phyloP scores from a whole-genome alignment of 306 rosid species.

The Arachis stenosperma region DNA sequence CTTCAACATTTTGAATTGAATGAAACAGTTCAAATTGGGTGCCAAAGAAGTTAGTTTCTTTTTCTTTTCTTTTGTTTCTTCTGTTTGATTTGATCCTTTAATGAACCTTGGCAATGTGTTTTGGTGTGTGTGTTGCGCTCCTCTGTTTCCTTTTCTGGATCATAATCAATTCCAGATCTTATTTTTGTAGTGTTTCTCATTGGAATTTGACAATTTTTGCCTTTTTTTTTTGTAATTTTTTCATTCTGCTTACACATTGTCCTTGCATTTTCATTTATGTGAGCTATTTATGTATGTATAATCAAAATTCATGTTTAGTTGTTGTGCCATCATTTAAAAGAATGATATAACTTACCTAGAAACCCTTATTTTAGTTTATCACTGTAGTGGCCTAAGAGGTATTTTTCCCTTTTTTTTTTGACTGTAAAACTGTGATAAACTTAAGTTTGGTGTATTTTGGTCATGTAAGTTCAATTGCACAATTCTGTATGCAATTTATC shows the following conservation, averaged over 20 bases:
- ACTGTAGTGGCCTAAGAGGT: neutral
- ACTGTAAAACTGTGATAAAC: neutral
- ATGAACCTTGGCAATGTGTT: conserved; percentile 23
- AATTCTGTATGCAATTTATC: no score
- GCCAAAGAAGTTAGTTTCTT: no score
- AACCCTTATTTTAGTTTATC: conserved; percentile 17
- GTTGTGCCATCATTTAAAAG: conserved; percentile 15
- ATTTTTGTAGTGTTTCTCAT: conserved; percentile 22
- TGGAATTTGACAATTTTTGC: conserved; percentile 24
- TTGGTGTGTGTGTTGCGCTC: conserved; percentile 3
- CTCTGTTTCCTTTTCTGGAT: conserved; percentile 34
- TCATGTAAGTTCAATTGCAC: neutral
- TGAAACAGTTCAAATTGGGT: no score
- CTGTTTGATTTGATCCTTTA: neutral
- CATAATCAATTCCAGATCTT: conserved; percentile 43
- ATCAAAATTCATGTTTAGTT: conserved; percentile 19
- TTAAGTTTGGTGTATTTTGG: neutral
- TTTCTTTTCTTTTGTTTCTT: conserved; percentile 5
- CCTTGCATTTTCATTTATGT: conserved; percentile 5
- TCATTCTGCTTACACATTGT: conserved; percentile 16
- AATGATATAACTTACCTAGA: conserved; percentile 13
- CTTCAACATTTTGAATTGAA: no score
- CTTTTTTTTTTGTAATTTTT: neutral
- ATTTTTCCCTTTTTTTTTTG: neutral
- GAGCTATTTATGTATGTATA: conserved; percentile 14